Conservation (phyloP, 1,139 yeast species). For the Lodderomyces jiufengensis region DNA sequence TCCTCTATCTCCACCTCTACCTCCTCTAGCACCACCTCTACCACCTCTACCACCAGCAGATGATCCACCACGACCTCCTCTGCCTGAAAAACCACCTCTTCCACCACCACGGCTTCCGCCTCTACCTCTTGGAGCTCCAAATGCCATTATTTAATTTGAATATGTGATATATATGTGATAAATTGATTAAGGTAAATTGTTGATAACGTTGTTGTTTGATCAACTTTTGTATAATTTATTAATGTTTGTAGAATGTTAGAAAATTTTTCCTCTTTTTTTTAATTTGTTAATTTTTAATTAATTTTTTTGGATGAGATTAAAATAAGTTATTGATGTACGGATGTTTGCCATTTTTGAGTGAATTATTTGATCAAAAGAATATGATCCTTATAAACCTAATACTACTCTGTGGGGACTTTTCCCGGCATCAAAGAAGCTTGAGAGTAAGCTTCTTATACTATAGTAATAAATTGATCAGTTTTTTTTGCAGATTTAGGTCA, state of each 20-base stretch:
- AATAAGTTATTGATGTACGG: neutral
- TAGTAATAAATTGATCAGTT: too few species aligned
- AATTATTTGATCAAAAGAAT: neutral
- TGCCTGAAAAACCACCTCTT: constrained; percentile 22
- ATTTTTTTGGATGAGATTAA: constrained; percentile 3
- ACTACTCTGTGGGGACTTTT: too few species aligned
- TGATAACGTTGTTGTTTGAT: too few species aligned
- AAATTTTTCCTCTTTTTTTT: constrained; percentile 1
- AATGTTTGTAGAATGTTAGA: constrained; percentile 1
- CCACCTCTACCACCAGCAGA: constrained; percentile 37
- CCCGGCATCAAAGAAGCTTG: too few species aligned
- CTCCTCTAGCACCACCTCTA: constrained; percentile 31
- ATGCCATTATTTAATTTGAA: constrained; percentile 18
- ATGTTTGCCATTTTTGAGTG: neutral
- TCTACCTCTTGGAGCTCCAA: constrained; percentile 19
- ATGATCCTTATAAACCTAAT: neutral
- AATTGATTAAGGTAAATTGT: too few species aligned
- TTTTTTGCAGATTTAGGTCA: too few species aligned
- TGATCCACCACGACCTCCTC: constrained; percentile 41
- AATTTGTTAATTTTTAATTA: too few species aligned
- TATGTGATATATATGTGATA: constrained; percentile 1
- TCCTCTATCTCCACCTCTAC: constrained; percentile 45
- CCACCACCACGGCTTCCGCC: constrained; percentile 29
- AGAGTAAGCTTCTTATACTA: too few species aligned
- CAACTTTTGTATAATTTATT: neutral